Conservation (phyloP, 306 rosid genomes). For the Acacia acuminata region DNA sequence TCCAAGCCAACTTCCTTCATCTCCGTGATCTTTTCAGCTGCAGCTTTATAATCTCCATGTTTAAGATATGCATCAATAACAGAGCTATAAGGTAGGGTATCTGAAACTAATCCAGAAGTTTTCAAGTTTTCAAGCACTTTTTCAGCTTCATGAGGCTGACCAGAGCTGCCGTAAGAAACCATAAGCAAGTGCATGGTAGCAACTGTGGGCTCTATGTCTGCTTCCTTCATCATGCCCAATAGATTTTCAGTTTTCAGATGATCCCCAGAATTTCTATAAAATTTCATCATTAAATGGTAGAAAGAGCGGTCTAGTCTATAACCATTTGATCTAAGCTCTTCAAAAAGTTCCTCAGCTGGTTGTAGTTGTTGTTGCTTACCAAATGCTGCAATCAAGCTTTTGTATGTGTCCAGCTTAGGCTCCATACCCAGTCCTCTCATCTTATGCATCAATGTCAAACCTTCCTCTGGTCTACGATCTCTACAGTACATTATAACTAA, state of each 20-base stretch:
- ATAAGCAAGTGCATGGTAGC: slow-evolving; percentile 97
- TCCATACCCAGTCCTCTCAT: slow-evolving; percentile 76
- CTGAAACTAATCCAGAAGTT: slow-evolving; percentile 54
- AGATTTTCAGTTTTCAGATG: slow-evolving; percentile 79
- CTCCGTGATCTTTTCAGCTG: slow-evolving; percentile 67
- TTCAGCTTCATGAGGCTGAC: slow-evolving; percentile 91
- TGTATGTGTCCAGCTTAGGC: slow-evolving; percentile 81
- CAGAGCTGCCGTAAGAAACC: slow-evolving; percentile 88
- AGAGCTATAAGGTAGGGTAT: slow-evolving; percentile 86
- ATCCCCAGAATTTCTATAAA: slow-evolving; percentile 77
- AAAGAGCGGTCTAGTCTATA: slow-evolving; percentile 78
- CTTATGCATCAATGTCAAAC: slow-evolving; percentile 74
- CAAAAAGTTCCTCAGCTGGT: slow-evolving; percentile 90
- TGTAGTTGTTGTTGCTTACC: slow-evolving; percentile 65
- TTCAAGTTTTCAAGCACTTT: slow-evolving; percentile 76
- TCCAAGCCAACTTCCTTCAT: slow-evolving; percentile 72
- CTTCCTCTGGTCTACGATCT: slow-evolving; percentile 88
- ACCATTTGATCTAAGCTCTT: slow-evolving; percentile 74
- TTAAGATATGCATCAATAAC: slow-evolving; percentile 82
- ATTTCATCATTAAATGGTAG: slow-evolving; percentile 90
- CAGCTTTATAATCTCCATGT: slow-evolving; percentile 62
- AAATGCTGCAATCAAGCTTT: slow-evolving; percentile 88
- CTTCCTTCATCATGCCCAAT: slow-evolving; percentile 74
- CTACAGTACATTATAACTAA: slow-evolving; percentile 86
- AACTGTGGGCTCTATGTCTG: slow-evolving; percentile 79